These are phyloP conservation scores for Tetrastigma voinierianum DNA, from an alignment of 164 flowering plant genomes.

Conservation along the genomic window DNA sequence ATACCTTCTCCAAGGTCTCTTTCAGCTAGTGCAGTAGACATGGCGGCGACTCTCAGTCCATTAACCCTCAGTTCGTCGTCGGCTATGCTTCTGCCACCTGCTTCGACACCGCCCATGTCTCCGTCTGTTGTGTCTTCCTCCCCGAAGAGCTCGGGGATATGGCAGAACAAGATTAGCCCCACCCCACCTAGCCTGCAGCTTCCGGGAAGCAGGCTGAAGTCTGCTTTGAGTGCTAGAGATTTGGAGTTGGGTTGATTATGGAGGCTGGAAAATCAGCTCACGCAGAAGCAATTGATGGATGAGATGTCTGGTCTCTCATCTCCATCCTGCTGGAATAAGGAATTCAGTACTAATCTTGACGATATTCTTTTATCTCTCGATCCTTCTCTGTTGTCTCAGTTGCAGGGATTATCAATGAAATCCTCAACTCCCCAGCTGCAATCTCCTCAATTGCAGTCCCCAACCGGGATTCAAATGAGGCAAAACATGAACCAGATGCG, in stretches of 20 bases:
- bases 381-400: constrained; percentile 46
- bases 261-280: constrained; percentile 42
- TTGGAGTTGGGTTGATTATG: constrained; percentile 64
- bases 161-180: constrained; percentile 58
- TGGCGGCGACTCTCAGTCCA: constrained; percentile 47
- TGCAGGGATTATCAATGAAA: constrained; percentile 42
- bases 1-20: constrained; percentile 71
- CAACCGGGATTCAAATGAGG: constrained; percentile 49
- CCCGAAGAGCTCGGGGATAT: constrained; percentile 47
- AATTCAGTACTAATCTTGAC: constrained; percentile 51
- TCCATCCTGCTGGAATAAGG: constrained; percentile 39
- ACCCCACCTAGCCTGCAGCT: constrained; percentile 78
- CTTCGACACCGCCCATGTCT: constrained; percentile 75
- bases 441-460: constrained; percentile 52
- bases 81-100: constrained; percentile 32
- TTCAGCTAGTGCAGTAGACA: constrained; percentile 33
- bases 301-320: constrained; percentile 59
- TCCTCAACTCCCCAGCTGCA: constrained; percentile 14
- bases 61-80: constrained; percentile 48
- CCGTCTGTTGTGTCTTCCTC: constrained; percentile 53
- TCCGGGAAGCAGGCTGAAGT: constrained; percentile 74
- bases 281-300: constrained; percentile 56
- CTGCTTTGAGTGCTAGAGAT: constrained; percentile 69
- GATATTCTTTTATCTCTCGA: constrained; percentile 57
- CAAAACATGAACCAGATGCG: constrained; percentile 59